Percentiles rank a stretch among this genome's conserved stretches.
These are phyloP conservation scores for Quercus bicolor DNA, from an alignment of 306 rosid genomes.

Conservation along the genomic window DNA sequence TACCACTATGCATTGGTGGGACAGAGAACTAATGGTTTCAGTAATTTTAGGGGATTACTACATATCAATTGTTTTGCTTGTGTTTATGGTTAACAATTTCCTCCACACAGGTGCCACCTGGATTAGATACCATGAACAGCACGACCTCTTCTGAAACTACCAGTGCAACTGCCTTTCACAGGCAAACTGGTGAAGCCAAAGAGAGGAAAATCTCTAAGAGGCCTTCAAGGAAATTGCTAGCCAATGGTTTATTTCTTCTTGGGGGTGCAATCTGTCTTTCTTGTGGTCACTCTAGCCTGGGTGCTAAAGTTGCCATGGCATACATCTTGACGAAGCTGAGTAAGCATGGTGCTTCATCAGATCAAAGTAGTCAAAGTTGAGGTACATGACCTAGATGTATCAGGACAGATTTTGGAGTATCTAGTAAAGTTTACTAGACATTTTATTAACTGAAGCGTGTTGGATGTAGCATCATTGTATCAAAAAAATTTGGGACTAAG, in stretches of 20 bases:
- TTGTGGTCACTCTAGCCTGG: slow-evolving; percentile 77
- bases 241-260: slow-evolving; percentile 63
- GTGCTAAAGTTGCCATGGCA: slow-evolving; percentile 83
- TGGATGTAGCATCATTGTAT: not conserved
- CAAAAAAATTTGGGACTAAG: no score
- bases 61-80: not conserved
- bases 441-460: not conserved
- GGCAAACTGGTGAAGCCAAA: slow-evolving; percentile 28
- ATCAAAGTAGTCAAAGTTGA: slow-evolving; percentile 20
- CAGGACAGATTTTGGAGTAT: slow-evolving; percentile 5
- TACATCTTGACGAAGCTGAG: slow-evolving; percentile 61
- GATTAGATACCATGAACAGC: slow-evolving; percentile 37
- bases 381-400: slow-evolving; percentile 19
- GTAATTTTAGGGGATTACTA: not conserved
- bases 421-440: not conserved
- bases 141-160: slow-evolving; percentile 18
- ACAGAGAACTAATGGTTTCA: not conserved
- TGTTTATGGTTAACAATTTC: slow-evolving; percentile 15
- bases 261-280: slow-evolving; percentile 78
- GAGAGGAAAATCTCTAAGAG: slow-evolving; percentile 27
- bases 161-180: slow-evolving; percentile 15
- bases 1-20: not conserved
- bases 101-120: slow-evolving; percentile 54
- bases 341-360: slow-evolving; percentile 46
- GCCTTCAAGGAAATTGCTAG: slow-evolving; percentile 61